Evolutionary conservation across 1,284 basidiomycete species (phyloP), one percentile per base, ranked within the genome.

Genomic region (Ganoderma resinaceum): DNA sequence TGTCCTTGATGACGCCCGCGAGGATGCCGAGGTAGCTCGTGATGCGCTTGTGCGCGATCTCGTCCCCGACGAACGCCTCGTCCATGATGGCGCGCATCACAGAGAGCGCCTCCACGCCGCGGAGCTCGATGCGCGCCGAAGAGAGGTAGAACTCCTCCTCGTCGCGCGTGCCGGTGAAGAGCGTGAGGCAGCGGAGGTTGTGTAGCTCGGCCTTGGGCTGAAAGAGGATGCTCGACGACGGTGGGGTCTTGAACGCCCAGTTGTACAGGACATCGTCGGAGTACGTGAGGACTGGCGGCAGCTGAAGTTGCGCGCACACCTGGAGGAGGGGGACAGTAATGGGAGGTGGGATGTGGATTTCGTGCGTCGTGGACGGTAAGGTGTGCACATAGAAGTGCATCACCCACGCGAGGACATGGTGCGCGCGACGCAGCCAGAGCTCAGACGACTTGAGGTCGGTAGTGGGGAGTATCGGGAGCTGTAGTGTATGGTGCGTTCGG

Each of bases 191-290:
- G 46, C 83, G 83, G 49, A 95, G 80, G 73, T 92, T 91, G 75
- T 90, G 76, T 43, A 86, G 78, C 69, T 87, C 75, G 2, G 66
- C 61, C 59, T 69, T 72, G 70, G 85, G 82, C 1, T 68, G 65
- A 35, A 77, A 49, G 40, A 72, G 73, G 66, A 66, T 63, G 42
- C 62, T 49, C 6, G 75, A 46, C 16, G 75, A 78, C 61, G 73
- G 79, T 63, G 70, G 79, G 16, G 76, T 73, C 66, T 79, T 81
- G 66, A 88, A 82, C 9, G 82, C 79, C 95, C 95, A 98, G 77
- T 98, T 98, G 84, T 96, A 99, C 8, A 99, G 85, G 2, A 98
- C 96, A 37, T 92, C 93, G 78, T 97, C 96, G 14, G 96, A 94
- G 77, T 98, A 99, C 1, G 96, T 98, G 59, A 97, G 85, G 53